These are phyloP conservation scores for Trametes meyenii DNA, from an alignment of 768 basidiomycete species.

Conservation along the genomic window DNA sequence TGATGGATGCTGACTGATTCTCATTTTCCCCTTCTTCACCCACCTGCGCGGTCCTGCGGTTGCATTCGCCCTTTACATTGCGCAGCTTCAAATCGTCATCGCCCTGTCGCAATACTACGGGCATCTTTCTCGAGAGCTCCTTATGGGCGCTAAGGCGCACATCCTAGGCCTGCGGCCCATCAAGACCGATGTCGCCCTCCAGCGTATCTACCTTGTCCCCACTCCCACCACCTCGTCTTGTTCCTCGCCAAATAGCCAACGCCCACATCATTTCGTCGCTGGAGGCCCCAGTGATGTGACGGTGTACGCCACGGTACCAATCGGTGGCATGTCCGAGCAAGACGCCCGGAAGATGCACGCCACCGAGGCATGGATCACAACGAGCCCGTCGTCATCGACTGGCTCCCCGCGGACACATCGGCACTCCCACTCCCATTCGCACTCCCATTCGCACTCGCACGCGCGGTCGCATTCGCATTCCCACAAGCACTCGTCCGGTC, in stretches of 20 bases:
- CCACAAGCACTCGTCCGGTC: constrained; percentile 39
- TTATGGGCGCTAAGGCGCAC: constrained; percentile 33
- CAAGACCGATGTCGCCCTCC: constrained; percentile 39
- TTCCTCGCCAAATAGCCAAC: constrained; percentile 6
- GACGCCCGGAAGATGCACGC: constrained; percentile 53
- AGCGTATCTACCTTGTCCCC: constrained; percentile 69
- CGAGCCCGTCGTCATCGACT: constrained; percentile 5
- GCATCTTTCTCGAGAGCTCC: constrained; percentile 43
- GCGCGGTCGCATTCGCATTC: constrained; percentile 28
- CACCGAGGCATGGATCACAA: constrained; percentile 67
- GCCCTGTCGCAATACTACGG: constrained; percentile 69
- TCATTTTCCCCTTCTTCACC: not conserved
- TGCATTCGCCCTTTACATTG: not conserved
- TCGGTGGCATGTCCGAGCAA: constrained; percentile 55
- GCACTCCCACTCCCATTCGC: constrained; percentile 35
- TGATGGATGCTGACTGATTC: constrained; percentile 4
- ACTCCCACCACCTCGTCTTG: constrained; percentile 32
- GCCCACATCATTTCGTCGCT: constrained; percentile 14
- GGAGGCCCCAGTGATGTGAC: constrained; percentile 31
- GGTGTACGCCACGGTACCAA: constrained; percentile 74
- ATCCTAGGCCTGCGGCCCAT: constrained; percentile 31
- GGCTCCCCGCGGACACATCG: constrained; percentile 30
- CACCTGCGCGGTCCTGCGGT: not conserved
- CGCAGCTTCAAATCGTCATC: constrained; percentile 75
- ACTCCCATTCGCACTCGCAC: constrained; percentile 31